Conservation (phyloP, 2,329 filamentous ascomycete genomes). For the Celoporthe dispersa region DNA sequence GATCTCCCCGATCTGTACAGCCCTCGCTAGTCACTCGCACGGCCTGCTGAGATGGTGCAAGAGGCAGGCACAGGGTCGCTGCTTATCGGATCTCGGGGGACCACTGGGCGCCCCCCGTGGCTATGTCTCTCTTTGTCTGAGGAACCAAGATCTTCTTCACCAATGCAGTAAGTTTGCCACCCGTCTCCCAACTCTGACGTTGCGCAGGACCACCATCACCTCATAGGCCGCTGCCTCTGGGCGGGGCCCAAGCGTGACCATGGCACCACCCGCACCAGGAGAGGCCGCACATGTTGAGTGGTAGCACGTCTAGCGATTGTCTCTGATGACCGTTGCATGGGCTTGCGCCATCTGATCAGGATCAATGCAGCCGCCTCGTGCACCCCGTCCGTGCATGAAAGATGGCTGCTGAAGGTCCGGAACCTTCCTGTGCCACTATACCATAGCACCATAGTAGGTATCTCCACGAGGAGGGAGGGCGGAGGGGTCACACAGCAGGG, state of each 20-base stretch:
- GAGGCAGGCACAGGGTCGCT: not conserved
- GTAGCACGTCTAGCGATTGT: not conserved
- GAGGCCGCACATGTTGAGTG: not conserved
- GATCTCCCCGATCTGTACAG: not conserved
- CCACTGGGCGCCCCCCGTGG: not conserved
- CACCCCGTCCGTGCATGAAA: slow-evolving; percentile 24
- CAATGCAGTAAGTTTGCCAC: slow-evolving; percentile 20
- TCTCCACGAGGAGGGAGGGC: no score
- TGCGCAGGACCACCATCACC: slow-evolving; percentile 10
- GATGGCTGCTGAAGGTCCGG: not conserved
- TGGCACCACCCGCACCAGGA: not conserved
- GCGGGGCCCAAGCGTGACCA: not conserved
- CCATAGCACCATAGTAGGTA: not conserved
- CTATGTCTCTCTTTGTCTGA: not conserved
- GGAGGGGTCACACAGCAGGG: no score
- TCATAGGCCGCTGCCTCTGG: slow-evolving; percentile 8
- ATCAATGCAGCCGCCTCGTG: slow-evolving; percentile 11
- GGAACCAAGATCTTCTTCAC: slow-evolving; percentile 5
- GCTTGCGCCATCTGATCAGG: slow-evolving; percentile 20
- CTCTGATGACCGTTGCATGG: slow-evolving; percentile 25
- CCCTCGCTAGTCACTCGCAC: slow-evolving; percentile 15
- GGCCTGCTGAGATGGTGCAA: slow-evolving; percentile 17
- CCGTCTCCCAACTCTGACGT: slow-evolving; percentile 22
- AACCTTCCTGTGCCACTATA: slow-evolving; percentile 5
- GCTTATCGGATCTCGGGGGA: slow-evolving; percentile 13